Conservation (phyloP, 352 stramenopile species). For the Phytophthora agathidicida region DNA sequence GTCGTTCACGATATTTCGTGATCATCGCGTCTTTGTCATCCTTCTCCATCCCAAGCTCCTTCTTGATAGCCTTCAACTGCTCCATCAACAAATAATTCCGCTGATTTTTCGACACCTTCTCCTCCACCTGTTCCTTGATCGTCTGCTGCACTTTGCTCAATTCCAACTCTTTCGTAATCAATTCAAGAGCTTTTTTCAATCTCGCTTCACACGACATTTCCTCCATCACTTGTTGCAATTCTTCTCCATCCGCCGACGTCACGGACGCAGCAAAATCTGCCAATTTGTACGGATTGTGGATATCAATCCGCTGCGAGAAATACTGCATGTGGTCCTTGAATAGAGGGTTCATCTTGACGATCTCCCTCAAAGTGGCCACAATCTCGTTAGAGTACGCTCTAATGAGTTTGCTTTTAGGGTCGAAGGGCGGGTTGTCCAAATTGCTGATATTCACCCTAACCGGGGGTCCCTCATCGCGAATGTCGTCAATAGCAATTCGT, state of each 20-base stretch:
- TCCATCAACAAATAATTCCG: conserved; percentile 98
- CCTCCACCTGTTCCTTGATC: conserved; percentile 94
- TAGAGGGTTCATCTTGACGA: conserved; percentile 97
- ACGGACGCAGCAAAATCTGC: conserved; percentile 97
- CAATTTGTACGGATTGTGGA: conserved; percentile 97
- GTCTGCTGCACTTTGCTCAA: conserved; percentile 97
- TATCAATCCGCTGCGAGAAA: conserved; percentile 95
- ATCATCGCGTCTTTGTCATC: conserved; percentile 99
- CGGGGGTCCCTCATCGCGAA: conserved; percentile 68
- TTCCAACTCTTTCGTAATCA: conserved; percentile 98
- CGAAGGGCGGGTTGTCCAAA: conserved; percentile 73
- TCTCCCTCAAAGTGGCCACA: conserved; percentile 94
- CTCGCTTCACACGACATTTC: conserved; percentile 95
- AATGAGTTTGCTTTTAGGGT: conserved; percentile 90
- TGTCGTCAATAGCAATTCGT: conserved; percentile 81
- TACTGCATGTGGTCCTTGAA: conserved; percentile 99
- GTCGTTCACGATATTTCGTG: conserved; percentile 94
- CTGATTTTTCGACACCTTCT: conserved; percentile 96
- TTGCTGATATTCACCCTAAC: conserved; percentile 73
- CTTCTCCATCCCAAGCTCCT: conserved; percentile 99
- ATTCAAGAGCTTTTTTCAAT: conserved; percentile 95
- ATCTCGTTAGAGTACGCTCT: conserved; percentile 98
- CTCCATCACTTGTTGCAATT: conserved; percentile 94
- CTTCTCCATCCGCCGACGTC: conserved; percentile 93
- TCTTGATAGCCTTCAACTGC: conserved; percentile 99